Percentiles rank a stretch among this genome's conserved stretches.
phyloP scores from a whole-genome alignment of 1,139 yeast genomes.

The Blastobotrys buckinghamii region DNA sequence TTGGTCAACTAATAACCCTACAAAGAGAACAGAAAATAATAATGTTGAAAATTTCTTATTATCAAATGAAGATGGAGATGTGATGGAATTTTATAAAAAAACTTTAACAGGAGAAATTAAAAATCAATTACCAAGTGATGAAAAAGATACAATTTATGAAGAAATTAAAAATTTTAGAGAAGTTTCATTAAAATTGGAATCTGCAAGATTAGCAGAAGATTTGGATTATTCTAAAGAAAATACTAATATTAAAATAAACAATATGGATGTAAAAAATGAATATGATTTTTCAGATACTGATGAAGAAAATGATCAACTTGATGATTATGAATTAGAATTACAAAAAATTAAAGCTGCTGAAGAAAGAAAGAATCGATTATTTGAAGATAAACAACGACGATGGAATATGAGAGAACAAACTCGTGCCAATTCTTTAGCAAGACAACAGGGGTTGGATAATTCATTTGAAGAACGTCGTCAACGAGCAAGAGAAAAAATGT shows the following conservation, averaged over 20 bases:
- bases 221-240: conserved; percentile 19
- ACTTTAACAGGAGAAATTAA: conserved; percentile 8
- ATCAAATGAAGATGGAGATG: conserved; percentile 7
- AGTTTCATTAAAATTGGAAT: conserved; percentile 26
- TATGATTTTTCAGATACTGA: conserved; percentile 10
- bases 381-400: conserved; percentile 22
- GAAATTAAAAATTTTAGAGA: conserved; percentile 33
- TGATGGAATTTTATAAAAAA: conserved; percentile 11
- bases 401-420: conserved; percentile 25
- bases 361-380: conserved; percentile 19
- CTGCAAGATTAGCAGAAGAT: conserved; percentile 20
- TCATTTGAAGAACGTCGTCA: conserved; percentile 16
- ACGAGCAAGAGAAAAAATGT: conserved; percentile 19
- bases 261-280: conserved; percentile 1
- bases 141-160: conserved; percentile 24
- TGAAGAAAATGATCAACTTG: conserved; percentile 14
- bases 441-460: conserved; percentile 21
- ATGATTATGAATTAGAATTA: conserved; percentile 12
- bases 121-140: conserved; percentile 23
- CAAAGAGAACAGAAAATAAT: neutral
- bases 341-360: conserved; percentile 7
- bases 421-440: conserved; percentile 22
- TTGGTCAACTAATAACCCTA: conserved; percentile 10
- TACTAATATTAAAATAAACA: conserved; percentile 3
- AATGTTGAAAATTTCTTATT: conserved; percentile 4